Conservation (phyloP, 192 early-diverging fungal genomes). For the Geranomyces variabilis region DNA sequence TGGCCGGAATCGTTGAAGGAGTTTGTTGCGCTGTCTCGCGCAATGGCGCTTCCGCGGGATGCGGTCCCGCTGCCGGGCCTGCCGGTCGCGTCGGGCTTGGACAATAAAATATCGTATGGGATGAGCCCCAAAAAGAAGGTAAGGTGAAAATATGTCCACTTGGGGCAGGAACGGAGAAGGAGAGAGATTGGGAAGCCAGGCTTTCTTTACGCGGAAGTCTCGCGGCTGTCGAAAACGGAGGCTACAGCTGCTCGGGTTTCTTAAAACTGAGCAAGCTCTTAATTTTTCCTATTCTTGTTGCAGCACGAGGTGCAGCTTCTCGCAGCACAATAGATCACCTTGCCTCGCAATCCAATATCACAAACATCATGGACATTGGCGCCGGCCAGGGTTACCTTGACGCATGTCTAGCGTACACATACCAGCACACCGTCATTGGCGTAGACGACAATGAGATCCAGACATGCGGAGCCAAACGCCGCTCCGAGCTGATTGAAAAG, state of each 20-base stretch:
- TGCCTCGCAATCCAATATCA: conserved; percentile 44
- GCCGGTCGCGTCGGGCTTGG: conserved; percentile 12
- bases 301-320: conserved; percentile 67
- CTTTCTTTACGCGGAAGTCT: too few species aligned
- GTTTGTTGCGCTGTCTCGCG: conserved; percentile 8
- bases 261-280: too few species aligned
- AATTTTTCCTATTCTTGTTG: too few species aligned
- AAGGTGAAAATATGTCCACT: too few species aligned
- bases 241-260: too few species aligned
- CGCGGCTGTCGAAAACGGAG: too few species aligned
- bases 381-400: conserved; percentile 81
- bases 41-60: conserved; percentile 25
- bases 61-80: neutral
- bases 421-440: conserved; percentile 66
- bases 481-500: conserved; percentile 57
- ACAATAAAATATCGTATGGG: conserved; percentile 65
- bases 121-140: conserved; percentile 73
- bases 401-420: conserved; percentile 65
- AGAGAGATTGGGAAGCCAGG: too few species aligned
- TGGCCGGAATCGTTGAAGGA: conserved; percentile 35
- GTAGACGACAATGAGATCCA: conserved; percentile 71
- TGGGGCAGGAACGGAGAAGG: too few species aligned
- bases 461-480: conserved; percentile 72
- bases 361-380: conserved; percentile 70
- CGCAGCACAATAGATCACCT: conserved; percentile 57